Conservation (phyloP, 2,329 filamentous ascomycete genomes). For the Trichoderma sp. region DNA sequence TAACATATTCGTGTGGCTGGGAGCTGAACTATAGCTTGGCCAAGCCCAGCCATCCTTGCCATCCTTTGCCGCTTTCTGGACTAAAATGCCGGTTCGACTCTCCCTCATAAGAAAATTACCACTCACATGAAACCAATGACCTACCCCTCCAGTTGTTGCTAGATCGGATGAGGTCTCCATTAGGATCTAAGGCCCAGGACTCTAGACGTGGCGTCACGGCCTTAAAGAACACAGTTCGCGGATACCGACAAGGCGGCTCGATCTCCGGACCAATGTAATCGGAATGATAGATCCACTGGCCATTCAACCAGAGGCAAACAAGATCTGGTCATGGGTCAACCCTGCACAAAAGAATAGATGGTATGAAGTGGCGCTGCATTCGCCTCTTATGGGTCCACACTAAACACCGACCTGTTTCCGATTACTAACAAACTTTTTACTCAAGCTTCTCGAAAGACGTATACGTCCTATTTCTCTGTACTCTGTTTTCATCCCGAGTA, state of each 20-base stretch:
- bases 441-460: not conserved
- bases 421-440: not conserved
- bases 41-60: not conserved
- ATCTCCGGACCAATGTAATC: not conserved
- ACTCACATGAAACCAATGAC: not conserved
- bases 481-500: not conserved
- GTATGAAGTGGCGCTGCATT: not conserved
- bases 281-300: slow-evolving; percentile 37
- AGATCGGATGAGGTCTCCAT: not conserved
- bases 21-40: not conserved
- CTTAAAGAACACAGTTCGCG: not conserved
- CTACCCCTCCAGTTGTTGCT: not conserved
- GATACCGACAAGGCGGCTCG: not conserved
- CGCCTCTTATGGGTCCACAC: not conserved
- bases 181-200: not conserved
- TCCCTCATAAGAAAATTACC: not conserved
- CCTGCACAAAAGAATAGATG: not conserved
- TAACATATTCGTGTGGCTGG: not conserved
- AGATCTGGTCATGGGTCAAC: not conserved
- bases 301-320: slow-evolving; percentile 45
- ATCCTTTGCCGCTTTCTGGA: not conserved
- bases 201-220: not conserved
- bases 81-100: not conserved
- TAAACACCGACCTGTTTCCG: not conserved
- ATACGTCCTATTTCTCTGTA: not conserved